A percentile compares a stretch with the other conserved stretches of the same genome.
Conservation (phyloP, 192 early-diverging fungal genomes). For the Fimicolochytrium jonesii region DNA sequence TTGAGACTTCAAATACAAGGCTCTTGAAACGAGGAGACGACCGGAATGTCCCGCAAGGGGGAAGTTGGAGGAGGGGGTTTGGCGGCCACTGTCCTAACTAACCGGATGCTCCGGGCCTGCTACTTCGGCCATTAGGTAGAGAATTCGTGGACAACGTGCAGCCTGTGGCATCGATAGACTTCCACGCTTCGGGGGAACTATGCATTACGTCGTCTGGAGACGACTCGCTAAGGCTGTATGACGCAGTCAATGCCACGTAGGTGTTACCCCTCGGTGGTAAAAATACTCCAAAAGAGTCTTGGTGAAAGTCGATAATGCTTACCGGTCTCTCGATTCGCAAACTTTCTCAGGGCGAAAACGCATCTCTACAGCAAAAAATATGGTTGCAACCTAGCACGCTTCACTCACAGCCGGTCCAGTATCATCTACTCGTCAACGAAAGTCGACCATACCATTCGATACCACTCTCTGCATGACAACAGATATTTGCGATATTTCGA, state of each 20-base stretch:
- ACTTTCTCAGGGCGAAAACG: conserved; percentile 19
- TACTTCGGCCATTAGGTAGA: conserved; percentile 63
- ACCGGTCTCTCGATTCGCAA: not conserved
- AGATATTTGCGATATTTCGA: conserved; percentile 89
- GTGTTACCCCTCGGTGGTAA: too few species aligned
- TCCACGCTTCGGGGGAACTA: conserved; percentile 67
- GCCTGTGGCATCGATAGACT: conserved; percentile 76
- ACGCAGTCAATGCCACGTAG: conserved; percentile 74
- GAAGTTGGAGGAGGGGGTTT: not conserved
- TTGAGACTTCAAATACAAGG: not conserved
- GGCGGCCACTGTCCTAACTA: not conserved
- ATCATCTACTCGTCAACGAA: conserved; percentile 94
- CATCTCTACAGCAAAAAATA: conserved; percentile 93
- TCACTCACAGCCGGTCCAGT: conserved; percentile 75
- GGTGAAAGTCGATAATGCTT: not conserved
- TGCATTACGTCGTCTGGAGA: conserved; percentile 79
- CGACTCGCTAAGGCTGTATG: conserved; percentile 84
- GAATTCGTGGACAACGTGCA: conserved; percentile 72
- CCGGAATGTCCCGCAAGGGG: not conserved
- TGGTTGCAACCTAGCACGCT: conserved; percentile 82
- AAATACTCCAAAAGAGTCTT: too few species aligned
- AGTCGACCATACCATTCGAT: conserved; percentile 86
- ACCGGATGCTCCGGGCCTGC: too few species aligned
- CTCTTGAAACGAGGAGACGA: not conserved
- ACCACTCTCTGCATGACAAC: conserved; percentile 92